Percentiles rank a stretch among this genome's conserved stretches.
These are phyloP conservation scores for Trichoderma asperellum DNA, from an alignment of 2,329 filamentous ascomycete genomes.

Conservation along the genomic window DNA sequence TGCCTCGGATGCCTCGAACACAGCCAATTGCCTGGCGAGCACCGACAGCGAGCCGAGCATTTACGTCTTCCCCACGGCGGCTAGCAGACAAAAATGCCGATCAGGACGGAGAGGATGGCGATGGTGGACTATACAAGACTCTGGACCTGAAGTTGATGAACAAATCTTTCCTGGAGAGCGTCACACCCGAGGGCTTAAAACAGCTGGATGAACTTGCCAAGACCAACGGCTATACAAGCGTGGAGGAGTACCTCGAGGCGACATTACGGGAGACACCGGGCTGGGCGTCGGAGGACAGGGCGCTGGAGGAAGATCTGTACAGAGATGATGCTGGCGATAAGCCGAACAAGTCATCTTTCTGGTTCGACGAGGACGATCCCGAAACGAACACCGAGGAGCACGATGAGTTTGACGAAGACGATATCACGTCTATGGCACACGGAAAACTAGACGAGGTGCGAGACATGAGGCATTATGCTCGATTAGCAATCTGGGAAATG, in stretches of 20 bases:
- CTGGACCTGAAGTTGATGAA: constrained; percentile 42
- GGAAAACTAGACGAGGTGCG: constrained; percentile 85
- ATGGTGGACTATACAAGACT: constrained; percentile 32
- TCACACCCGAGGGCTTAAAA: constrained; percentile 41
- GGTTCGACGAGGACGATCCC: constrained; percentile 55
- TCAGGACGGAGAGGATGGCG: constrained; percentile 34
- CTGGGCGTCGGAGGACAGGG: constrained; percentile 41
- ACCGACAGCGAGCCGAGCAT: constrained; percentile 35
- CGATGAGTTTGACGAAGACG: constrained; percentile 74
- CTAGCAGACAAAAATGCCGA: constrained; percentile 34
- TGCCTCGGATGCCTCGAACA: constrained; percentile 34
- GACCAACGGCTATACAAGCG: constrained; percentile 40
- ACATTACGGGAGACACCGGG: constrained; percentile 38
- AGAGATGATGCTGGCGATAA: constrained; percentile 40
- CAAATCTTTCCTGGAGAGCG: constrained; percentile 37
- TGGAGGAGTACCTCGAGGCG: constrained; percentile 41
- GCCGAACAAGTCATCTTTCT: constrained; percentile 49
- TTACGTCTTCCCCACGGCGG: constrained; percentile 41
- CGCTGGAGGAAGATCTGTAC: constrained; percentile 40
- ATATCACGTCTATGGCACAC: constrained; percentile 82
- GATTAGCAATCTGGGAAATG: constrained; percentile 94
- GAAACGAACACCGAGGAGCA: constrained; percentile 56
- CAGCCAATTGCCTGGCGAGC: constrained; percentile 36
- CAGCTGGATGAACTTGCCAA: constrained; percentile 45
- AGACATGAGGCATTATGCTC: constrained; percentile 85